Percentiles rank a stretch among this genome's conserved stretches.
Evolutionary conservation across 2,329 filamentous ascomycete species (phyloP).

Genomic region (Neobulgaria alba): DNA sequence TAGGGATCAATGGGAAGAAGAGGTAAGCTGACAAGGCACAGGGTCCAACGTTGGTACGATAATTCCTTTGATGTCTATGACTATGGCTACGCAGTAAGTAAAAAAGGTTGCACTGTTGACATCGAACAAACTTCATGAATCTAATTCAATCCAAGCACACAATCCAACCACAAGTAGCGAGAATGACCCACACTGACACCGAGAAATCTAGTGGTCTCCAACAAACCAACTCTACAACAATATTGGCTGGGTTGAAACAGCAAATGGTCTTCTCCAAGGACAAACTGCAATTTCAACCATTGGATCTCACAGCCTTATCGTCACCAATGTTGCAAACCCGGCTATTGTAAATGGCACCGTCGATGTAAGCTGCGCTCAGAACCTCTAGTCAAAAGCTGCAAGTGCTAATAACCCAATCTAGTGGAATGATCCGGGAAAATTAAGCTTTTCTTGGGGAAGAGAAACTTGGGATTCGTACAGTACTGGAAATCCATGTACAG

Average conservation of each 20-base stretch:
- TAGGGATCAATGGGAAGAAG: too few relatives aligned
- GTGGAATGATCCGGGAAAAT: conserved; percentile 1
- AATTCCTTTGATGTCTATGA: conserved; percentile 10
- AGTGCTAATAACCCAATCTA: neutral
- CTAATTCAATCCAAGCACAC: too few relatives aligned
- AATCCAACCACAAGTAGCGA: too few relatives aligned
- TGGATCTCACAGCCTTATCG: conserved; percentile 8
- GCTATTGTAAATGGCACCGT: conserved; percentile 5
- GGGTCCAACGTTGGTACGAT: conserved; percentile 11
- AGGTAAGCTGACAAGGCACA: too few relatives aligned
- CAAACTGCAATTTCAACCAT: conserved; percentile 3
- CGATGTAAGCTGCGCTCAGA: conserved; percentile 1
- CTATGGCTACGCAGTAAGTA: conserved; percentile 1
- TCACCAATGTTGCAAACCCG: conserved; percentile 11
- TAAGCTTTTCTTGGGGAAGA: conserved; percentile 1
- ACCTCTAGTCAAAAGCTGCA: neutral
- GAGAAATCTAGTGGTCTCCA: neutral
- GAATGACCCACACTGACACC: neutral
- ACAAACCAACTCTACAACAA: neutral
- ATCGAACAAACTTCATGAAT: too few relatives aligned
- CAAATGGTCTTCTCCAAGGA: neutral
- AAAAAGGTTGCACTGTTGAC: neutral
- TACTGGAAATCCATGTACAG: neutral
- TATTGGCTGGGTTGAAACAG: neutral
- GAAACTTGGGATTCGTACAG: neutral